phyloP scores from a whole-genome alignment of 139 green algal genomes.

The Asterochloris sp. region DNA sequence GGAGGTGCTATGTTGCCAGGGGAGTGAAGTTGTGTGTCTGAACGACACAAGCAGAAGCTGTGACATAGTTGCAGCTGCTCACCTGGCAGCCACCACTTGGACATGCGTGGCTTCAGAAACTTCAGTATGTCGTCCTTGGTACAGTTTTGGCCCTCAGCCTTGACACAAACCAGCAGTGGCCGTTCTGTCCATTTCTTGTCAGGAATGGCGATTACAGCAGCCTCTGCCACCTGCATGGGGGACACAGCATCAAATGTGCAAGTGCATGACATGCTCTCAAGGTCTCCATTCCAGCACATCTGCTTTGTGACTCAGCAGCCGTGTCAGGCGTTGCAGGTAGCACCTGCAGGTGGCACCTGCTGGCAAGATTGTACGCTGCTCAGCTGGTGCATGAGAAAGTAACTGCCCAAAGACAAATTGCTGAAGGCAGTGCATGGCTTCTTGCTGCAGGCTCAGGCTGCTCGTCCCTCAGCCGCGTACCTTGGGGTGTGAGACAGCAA shows the following conservation, averaged over 20 bases:
- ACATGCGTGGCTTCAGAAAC: constrained; percentile 38
- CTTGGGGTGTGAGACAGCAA: constrained; percentile 34
- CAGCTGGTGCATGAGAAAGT: background rate
- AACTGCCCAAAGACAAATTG: background rate
- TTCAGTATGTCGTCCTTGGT: constrained; percentile 29
- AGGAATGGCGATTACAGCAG: constrained; percentile 66
- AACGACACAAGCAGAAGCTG: too few species aligned
- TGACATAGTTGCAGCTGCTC: too few species aligned
- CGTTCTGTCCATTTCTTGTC: constrained; percentile 69
- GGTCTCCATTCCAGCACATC: background rate
- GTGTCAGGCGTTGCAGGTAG: background rate
- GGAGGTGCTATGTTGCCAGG: too few species aligned
- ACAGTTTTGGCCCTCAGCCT: background rate
- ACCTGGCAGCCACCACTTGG: constrained; percentile 61
- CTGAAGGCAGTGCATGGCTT: background rate
- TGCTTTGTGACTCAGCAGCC: background rate
- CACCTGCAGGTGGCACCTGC: background rate
- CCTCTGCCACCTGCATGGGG: constrained; percentile 50
- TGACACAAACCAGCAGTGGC: constrained; percentile 70
- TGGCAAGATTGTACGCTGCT: background rate
- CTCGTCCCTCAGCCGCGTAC: constrained; percentile 8
- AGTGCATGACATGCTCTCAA: background rate
- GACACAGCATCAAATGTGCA: background rate
- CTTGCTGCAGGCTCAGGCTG: background rate
- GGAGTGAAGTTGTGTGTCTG: too few species aligned